Conservation (phyloP, 31 red algal genomes). For the Odonthalia washingtoniensis region DNA sequence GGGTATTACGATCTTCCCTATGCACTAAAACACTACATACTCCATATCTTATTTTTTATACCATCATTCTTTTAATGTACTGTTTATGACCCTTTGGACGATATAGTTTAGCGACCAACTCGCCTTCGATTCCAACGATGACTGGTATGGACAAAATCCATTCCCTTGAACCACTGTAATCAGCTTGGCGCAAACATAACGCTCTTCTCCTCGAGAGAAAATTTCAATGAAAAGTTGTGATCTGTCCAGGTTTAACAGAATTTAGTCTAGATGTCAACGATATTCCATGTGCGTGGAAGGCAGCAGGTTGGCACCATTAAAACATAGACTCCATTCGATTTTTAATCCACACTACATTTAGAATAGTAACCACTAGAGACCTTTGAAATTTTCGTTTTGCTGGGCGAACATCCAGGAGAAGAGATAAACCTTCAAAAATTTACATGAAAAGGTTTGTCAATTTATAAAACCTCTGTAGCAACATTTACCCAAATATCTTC, state of each 20-base stretch:
- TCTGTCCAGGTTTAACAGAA: conserved; percentile 56
- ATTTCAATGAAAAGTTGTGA: conserved; percentile 88
- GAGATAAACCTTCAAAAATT: conserved; percentile 62
- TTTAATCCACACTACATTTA: conserved; percentile 84
- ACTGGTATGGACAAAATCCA: conserved; percentile 97
- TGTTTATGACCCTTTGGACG: conserved; percentile 93
- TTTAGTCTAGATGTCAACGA: conserved; percentile 80
- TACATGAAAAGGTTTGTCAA: conserved; percentile 76
- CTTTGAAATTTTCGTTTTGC: conserved; percentile 74
- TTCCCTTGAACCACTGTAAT: conserved; percentile 72
- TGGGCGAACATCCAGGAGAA: conserved; percentile 85
- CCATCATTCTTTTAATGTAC: conserved; percentile 90
- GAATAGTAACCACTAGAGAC: conserved; percentile 80
- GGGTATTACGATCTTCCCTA: conserved; percentile 91
- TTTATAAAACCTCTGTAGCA: conserved; percentile 73
- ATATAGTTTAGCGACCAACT: conserved; percentile 99
- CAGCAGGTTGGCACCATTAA: conserved; percentile 93
- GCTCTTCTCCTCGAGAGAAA: conserved; percentile 68
- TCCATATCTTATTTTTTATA: conserved; percentile 75
- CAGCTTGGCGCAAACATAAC: conserved; percentile 80
- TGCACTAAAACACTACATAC: conserved; percentile 80
- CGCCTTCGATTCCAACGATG: conserved; percentile 79
- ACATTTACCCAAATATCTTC: conserved; percentile 79
- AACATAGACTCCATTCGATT: conserved; percentile 76
- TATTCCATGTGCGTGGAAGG: conserved; percentile 76